Percentiles rank a stretch among this genome's conserved stretches.
These are phyloP conservation scores for Ascochyta lentis DNA, from an alignment of 2,329 filamentous ascomycete species.

Conservation along the genomic window DNA sequence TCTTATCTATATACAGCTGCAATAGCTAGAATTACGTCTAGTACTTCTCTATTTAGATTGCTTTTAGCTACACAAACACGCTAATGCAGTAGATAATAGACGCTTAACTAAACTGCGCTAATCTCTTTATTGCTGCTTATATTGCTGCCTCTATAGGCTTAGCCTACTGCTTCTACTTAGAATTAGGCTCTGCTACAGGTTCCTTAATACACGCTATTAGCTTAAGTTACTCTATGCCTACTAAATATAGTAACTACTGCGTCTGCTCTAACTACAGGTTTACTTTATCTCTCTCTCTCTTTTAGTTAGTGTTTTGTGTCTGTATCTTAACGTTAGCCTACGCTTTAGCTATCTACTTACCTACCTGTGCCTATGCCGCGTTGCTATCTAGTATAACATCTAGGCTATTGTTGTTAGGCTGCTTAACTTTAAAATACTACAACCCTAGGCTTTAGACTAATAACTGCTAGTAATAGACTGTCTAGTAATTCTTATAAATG, in stretches of 20 bases:
- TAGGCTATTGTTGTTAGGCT: no score
- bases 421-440: neutral
- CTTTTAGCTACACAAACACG: conserved; percentile 25
- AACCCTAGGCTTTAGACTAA: neutral
- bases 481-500: neutral
- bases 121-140: conserved; percentile 19
- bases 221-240: neutral
- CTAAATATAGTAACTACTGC: neutral
- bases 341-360: neutral
- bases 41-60: conserved; percentile 3
- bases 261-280: conserved; percentile 18
- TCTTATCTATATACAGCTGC: conserved; percentile 14
- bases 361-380: no score
- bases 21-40: neutral
- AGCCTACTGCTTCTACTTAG: neutral
- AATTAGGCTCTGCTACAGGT: conserved; percentile 7
- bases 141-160: conserved; percentile 20
- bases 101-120: conserved; percentile 5
- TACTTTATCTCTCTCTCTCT: neutral
- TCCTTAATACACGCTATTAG: conserved; percentile 21
- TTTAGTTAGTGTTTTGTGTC: neutral
- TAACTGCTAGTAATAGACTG: neutral
- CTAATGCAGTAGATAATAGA: neutral
- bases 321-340: neutral
- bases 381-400: no score